Conservation (phyloP, 352 stramenopile genomes). For the Phytophthora capsici region DNA sequence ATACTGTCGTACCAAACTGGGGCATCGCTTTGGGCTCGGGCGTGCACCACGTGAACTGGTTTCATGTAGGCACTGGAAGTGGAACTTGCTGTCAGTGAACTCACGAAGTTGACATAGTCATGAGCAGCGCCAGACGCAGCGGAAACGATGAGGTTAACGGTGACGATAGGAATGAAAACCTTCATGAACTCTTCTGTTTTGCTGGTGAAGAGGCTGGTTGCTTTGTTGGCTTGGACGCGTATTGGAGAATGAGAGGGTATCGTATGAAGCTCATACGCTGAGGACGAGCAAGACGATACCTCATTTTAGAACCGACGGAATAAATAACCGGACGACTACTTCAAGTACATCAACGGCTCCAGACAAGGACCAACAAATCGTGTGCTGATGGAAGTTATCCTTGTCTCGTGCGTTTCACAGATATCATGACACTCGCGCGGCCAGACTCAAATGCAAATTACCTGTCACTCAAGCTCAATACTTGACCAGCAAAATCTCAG, state of each 20-base stretch:
- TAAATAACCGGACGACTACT: too few relatives aligned
- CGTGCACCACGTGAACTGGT: conserved; percentile 46
- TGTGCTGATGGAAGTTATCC: background rate
- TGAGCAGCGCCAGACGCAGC: conserved; percentile 3
- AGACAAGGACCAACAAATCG: background rate
- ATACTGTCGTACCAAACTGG: conserved; percentile 34
- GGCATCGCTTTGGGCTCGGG: conserved; percentile 53
- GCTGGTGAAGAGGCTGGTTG: background rate
- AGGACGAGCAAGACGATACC: conserved; percentile 1
- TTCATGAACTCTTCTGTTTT: conserved; percentile 19
- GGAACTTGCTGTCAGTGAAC: conserved; percentile 4
- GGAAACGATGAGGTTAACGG: conserved; percentile 7
- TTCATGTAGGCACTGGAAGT: conserved; percentile 38
- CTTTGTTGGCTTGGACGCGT: conserved; percentile 2
- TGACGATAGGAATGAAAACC: conserved; percentile 15
- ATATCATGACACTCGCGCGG: background rate
- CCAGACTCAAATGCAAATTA: background rate
- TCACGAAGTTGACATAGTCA: background rate
- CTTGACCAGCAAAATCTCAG: conserved; percentile 5
- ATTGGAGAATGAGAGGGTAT: background rate
- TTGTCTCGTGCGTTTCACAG: background rate
- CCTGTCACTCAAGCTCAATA: too few relatives aligned
- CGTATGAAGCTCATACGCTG: background rate
- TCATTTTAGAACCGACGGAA: too few relatives aligned
- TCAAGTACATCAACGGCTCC: background rate